Conservation (phyloP, 208 protist genomes). For the Angomonas ambiguus region DNA sequence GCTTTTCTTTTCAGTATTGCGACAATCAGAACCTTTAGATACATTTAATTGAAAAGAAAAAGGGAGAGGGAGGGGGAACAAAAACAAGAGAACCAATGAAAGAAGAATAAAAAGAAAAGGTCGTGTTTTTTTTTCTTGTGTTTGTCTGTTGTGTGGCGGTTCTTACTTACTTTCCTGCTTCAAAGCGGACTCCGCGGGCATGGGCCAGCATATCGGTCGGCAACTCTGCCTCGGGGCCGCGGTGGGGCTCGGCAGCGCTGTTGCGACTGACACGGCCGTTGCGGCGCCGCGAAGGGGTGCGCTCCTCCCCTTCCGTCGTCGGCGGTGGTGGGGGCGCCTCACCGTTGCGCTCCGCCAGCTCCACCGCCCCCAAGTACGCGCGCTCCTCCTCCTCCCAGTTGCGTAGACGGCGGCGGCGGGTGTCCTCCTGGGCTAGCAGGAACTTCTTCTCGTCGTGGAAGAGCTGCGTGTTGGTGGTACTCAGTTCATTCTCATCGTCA, state of each 20-base stretch:
- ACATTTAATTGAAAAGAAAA: too few relatives aligned
- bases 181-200: too few relatives aligned
- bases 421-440: constrained; percentile 48
- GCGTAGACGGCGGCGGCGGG: constrained; percentile 44
- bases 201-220: constrained; percentile 13
- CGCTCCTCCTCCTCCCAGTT: constrained; percentile 81
- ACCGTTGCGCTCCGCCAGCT: constrained; percentile 13
- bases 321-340: background rate
- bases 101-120: background rate
- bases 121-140: too few relatives aligned
- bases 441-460: constrained; percentile 66
- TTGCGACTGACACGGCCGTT: background rate
- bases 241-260: background rate
- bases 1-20: too few relatives aligned
- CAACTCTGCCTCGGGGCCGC: background rate
- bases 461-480: constrained; percentile 70
- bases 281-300: background rate
- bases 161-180: too few relatives aligned
- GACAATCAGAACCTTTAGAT: too few relatives aligned
- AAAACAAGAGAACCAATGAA: background rate
- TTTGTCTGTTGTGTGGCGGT: too few relatives aligned
- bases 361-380: constrained; percentile 26
- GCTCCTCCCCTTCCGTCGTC: background rate
- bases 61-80: too few relatives aligned
- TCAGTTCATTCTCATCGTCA: constrained; percentile 35